These are phyloP conservation scores for Hawksworthiomyces lignivorus DNA, from an alignment of 2,329 filamentous ascomycete species.

Conservation along the genomic window DNA sequence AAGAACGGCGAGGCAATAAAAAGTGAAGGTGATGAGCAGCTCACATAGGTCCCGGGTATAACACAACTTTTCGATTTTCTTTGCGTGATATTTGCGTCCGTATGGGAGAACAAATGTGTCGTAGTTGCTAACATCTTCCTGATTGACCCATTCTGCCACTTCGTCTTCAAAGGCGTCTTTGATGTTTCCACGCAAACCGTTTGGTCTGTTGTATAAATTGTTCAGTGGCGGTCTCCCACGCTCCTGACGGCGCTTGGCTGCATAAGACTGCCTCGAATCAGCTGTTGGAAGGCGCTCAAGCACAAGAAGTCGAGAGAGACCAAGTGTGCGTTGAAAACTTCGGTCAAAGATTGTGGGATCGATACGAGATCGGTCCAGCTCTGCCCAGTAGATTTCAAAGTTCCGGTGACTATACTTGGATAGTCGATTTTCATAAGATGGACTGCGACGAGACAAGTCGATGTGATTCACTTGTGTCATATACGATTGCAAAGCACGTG, in stretches of 20 bases:
- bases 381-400: constrained; percentile 76
- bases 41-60: constrained; percentile 67
- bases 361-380: constrained; percentile 64
- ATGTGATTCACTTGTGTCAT: constrained; percentile 77
- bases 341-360: constrained; percentile 85
- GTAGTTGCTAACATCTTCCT: constrained; percentile 71
- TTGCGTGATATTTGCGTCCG: constrained; percentile 52
- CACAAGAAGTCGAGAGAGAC: constrained; percentile 70
- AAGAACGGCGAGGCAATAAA: not conserved
- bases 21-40: constrained; percentile 9
- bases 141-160: constrained; percentile 72
- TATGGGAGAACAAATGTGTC: constrained; percentile 70
- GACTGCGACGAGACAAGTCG: constrained; percentile 70
- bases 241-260: constrained; percentile 61
- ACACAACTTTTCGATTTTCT: constrained; percentile 71
- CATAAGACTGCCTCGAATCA: constrained; percentile 60
- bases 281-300: constrained; percentile 69
- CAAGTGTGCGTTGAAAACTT: constrained; percentile 66
- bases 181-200: constrained; percentile 51
- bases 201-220: constrained; percentile 24
- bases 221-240: constrained; percentile 56
- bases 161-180: constrained; percentile 74
- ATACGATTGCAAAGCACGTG: constrained; percentile 68
- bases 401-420: constrained; percentile 79
- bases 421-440: constrained; percentile 80